Conservation (phyloP, 1,139 yeast genomes). For the Blastobotrys persicus region DNA sequence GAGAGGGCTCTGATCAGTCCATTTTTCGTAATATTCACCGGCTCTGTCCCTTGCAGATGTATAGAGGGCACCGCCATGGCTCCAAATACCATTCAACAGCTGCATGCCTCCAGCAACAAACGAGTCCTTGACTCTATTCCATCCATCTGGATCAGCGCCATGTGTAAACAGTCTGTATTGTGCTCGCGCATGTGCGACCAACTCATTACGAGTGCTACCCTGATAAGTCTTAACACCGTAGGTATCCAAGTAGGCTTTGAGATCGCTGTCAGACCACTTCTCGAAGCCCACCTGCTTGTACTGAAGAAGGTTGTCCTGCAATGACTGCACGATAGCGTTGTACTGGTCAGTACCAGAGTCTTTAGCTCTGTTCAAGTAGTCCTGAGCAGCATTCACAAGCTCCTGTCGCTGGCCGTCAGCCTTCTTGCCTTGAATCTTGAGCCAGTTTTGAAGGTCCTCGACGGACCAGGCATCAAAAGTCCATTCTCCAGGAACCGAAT, state of each 20-base stretch:
- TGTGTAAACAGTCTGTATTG: conserved; percentile 18
- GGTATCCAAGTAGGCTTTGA: conserved; percentile 50
- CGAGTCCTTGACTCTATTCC: conserved; percentile 14
- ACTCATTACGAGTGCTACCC: conserved; percentile 45
- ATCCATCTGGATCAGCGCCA: conserved; percentile 19
- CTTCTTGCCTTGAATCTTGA: conserved; percentile 37
- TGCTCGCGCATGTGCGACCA: conserved; percentile 44
- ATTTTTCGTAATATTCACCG: conserved; percentile 8
- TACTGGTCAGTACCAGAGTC: conserved; percentile 30
- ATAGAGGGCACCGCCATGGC: conserved; percentile 9
- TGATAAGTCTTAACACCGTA: conserved; percentile 48
- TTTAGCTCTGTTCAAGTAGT: conserved; percentile 31
- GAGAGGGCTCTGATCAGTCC: not conserved
- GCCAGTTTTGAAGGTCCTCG: conserved; percentile 44
- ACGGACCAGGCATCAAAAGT: conserved; percentile 49
- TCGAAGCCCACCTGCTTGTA: conserved; percentile 43
- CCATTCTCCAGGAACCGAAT: conserved; percentile 36
- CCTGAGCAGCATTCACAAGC: conserved; percentile 39
- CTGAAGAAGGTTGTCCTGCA: conserved; percentile 26
- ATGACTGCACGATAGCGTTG: conserved; percentile 23
- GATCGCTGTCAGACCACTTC: conserved; percentile 54
- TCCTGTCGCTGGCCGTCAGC: conserved; percentile 42
- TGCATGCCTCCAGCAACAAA: conserved; percentile 12
- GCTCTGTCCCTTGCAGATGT: conserved; percentile 11
- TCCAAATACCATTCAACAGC: not conserved